Evolutionary conservation across 257 asterid species (phyloP), one percentile per base, ranked within the genome.

Genomic region (Cordia subcordata): DNA sequence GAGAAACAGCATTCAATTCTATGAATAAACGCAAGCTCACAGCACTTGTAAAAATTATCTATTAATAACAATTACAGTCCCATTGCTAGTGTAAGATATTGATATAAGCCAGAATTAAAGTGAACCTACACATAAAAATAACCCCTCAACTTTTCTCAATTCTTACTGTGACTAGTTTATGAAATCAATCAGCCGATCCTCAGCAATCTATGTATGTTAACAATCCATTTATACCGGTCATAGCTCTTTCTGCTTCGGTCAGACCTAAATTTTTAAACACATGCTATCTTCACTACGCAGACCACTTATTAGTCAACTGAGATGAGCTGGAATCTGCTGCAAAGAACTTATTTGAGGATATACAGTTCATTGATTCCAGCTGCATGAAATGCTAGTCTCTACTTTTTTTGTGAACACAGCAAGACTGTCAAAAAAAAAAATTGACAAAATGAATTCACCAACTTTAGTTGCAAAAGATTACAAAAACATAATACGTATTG

Each of bases 251-350:
- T 39, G 50, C 42, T 39, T 8, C 8, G 50, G 35, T 19, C 23
- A 23, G 1, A 38, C 53, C 18, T 13, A 47, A 65, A 56, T 56
- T n/a, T n/a, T n/a, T 49, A 55, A 65, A 65, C 17, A 47, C 32
- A 55, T 17, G 27, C 10, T 47, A 17, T 14, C 35, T 47, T n/a
- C 35, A 49, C 62, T 60, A 45, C 53, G 55, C 57, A 66, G 67
- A 63, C 55, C 57, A 58, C 69, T 67, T 69, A 56, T 75, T 64
- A 18, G 39, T 62, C 32, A 19, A 37, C 52, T 62, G 61, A 53
- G 63, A 45, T 27, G 6, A 61, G 67, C 72, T 63, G 70, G 75
- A 70, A 64, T 63, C 74, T 51, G 63, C 65, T 23, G 51, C 19
- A 17, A 20, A 38, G 58, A 65, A 70, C 66, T 61, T 55, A 66